phyloP scores from a whole-genome alignment of 345 rosid genomes.

The Pistacia integerrima region DNA sequence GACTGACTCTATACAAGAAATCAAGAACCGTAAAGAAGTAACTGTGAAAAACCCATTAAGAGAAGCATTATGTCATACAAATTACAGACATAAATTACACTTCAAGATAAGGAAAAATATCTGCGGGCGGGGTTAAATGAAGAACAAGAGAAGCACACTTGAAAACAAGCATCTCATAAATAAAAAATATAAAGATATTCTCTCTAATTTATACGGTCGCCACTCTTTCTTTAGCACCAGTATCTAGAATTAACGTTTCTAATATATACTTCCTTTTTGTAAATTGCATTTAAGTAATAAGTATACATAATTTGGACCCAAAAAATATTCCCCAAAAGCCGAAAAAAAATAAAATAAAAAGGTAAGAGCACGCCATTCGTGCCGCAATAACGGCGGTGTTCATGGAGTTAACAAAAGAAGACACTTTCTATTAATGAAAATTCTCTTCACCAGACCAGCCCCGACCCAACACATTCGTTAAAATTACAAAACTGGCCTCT shows the following conservation, averaged over 20 bases:
- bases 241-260: constrained; percentile 5
- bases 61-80: not conserved
- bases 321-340: constrained; percentile 8
- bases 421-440: constrained; percentile 16
- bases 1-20: no score
- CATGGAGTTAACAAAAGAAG: constrained; percentile 23
- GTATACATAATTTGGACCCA: not conserved
- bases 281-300: not conserved
- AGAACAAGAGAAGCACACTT: constrained; percentile 17
- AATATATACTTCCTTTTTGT: not conserved
- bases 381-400: constrained; percentile 86
- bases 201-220: not conserved
- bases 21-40: not conserved
- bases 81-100: not conserved
- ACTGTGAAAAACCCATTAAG: constrained; percentile 3
- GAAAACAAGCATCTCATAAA: constrained; percentile 13
- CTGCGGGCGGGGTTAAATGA: constrained; percentile 23
- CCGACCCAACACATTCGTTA: constrained; percentile 6
- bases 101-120: not conserved
- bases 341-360: constrained; percentile 10
- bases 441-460: constrained; percentile 20
- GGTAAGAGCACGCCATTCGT: constrained; percentile 65
- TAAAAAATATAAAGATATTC: not conserved
- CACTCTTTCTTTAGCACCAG: not conserved
- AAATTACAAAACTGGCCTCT: constrained; percentile 52